Conservation (phyloP, 805 yeast species). For the Starmerella kuoi region DNA sequence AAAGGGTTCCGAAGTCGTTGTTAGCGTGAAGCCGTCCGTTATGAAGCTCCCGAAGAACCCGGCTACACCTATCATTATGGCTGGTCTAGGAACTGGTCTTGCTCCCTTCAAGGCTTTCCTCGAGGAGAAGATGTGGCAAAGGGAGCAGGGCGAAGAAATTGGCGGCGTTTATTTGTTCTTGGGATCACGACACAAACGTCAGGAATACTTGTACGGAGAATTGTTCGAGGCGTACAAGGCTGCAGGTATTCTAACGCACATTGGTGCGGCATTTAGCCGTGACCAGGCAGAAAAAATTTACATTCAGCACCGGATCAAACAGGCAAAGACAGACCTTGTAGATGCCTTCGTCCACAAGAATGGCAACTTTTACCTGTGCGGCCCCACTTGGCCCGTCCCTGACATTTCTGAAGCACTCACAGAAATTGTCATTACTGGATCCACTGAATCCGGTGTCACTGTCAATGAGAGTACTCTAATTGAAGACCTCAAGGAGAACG, state of each 20-base stretch:
- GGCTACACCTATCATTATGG: conserved; percentile 85
- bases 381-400: conserved; percentile 99
- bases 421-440: conserved; percentile 65
- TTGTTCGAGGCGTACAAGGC: conserved; percentile 92
- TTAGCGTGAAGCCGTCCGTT: conserved; percentile 90
- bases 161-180: conserved; percentile 79
- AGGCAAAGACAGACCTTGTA: conserved; percentile 56
- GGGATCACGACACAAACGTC: conserved; percentile 91
- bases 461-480: conserved; percentile 68
- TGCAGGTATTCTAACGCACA: conserved; percentile 83
- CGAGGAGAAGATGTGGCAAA: conserved; percentile 90
- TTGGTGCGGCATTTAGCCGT: conserved; percentile 97
- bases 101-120: conserved; percentile 97
- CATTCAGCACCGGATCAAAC: conserved; percentile 86
- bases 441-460: conserved; percentile 49
- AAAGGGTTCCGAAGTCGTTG: conserved; percentile 78
- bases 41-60: conserved; percentile 88
- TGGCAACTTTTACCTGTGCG: conserved; percentile 92
- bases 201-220: conserved; percentile 93
- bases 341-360: conserved; percentile 65
- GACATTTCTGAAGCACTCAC: conserved; percentile 83
- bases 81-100: conserved; percentile 94
- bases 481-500: conserved; percentile 86
- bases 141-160: conserved; percentile 73
- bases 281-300: conserved; percentile 91